Evolutionary conservation across 1,284 basidiomycete genomes (phyloP), one percentile per base, ranked within the genome.

Genomic region (Sanguinoderma infundibulare): DNA sequence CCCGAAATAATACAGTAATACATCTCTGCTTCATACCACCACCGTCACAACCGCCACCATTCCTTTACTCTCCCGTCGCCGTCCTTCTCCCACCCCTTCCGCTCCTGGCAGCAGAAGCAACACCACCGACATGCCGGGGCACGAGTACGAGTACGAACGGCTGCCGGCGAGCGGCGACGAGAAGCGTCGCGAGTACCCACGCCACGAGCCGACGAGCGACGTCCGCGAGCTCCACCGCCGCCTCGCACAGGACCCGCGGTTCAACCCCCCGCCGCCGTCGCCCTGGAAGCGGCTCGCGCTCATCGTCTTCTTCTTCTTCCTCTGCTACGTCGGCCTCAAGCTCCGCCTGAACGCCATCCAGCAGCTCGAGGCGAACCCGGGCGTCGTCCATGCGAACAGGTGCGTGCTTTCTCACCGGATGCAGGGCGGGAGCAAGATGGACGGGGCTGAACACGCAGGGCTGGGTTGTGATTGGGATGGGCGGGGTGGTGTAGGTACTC

Each of bases 371-470:
- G 70, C 55, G 64, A 63, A 75, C 55, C 74, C 80, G 1, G 69
- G 79, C 62, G 72, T 84, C 34, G 70, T 84, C 17, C 77, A 86
- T 65, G 81, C 84, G 7, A 75, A 77, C 9, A 78, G 84, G 84
- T 86, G 56, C 38, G 77, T 72, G 20, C 20, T 54, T 22, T 47
- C 32, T 35, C 32, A 14, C 32, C 2, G 14, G 38, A 17, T 5
- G 10, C n/a, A n/a, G 17, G 17, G 38, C n/a, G 9, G 17, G 20
- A 9, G 17, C 22, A 20, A 20, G 49, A 24, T 12, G n/a, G 32
- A 24, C 42, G 38, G 52, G 30, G 59, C 44, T 57, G 53, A 42
- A 44, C 39, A 34, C 55, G 55, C 42, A 55, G 49, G 20, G n/a
- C 30, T 28, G 47, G 7, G 39, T 26, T 40, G 30, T 59, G 36